These are phyloP conservation scores for Alloteropsis angusta DNA, from an alignment of 202 grass and related monocot species.

Conservation along the genomic window DNA sequence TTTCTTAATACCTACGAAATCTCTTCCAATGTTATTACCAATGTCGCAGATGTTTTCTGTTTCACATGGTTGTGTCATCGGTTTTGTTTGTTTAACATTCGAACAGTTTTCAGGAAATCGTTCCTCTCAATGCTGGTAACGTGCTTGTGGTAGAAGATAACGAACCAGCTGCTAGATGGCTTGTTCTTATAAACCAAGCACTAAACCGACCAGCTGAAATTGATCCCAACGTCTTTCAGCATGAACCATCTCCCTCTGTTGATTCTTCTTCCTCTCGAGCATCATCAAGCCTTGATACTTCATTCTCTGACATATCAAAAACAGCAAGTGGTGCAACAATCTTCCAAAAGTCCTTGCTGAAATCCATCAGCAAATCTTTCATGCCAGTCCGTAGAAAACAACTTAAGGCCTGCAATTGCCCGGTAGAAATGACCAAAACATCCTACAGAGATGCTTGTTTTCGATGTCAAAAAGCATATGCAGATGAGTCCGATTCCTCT, in stretches of 20 bases:
- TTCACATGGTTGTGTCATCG: not conserved
- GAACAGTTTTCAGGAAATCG: conserved; percentile 97
- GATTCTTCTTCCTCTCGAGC: conserved; percentile 47
- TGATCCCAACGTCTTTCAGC: conserved; percentile 39
- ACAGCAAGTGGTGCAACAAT: conserved; percentile 51
- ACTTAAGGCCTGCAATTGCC: conserved; percentile 71
- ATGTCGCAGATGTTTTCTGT: not conserved
- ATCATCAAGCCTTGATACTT: conserved; percentile 40
- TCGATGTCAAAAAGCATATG: conserved; percentile 32
- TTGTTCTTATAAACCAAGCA: conserved; percentile 85
- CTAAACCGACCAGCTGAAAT: conserved; percentile 48
- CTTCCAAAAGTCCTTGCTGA: conserved; percentile 72
- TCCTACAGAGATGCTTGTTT: conserved; percentile 78
- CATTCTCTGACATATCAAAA: conserved; percentile 52
- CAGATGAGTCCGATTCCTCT: conserved; percentile 42
- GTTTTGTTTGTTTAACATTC: conserved; percentile 27
- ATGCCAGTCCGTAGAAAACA: conserved; percentile 55
- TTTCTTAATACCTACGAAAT: not conserved
- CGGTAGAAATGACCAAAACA: conserved; percentile 49
- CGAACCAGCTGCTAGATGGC: conserved; percentile 87
- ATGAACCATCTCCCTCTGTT: conserved; percentile 29
- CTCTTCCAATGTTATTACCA: not conserved
- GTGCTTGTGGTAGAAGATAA: conserved; percentile 93
- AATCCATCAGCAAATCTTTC: conserved; percentile 72
- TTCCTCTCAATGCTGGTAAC: conserved; percentile 93